Conservation (phyloP, 257 asterid genomes). For the Solanum pennellii region DNA sequence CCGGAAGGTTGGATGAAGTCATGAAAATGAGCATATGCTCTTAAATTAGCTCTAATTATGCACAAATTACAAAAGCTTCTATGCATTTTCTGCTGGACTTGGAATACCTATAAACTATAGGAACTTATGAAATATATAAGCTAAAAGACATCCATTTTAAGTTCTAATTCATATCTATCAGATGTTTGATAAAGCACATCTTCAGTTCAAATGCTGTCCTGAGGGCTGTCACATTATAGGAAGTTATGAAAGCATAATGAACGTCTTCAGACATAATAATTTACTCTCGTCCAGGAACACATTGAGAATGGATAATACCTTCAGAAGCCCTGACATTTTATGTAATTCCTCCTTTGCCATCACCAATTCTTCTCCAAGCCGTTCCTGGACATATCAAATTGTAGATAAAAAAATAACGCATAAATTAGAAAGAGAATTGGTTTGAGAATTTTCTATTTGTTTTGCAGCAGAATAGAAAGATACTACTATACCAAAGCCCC, state of each 20-base stretch:
- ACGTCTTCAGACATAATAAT: neutral
- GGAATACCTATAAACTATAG: neutral
- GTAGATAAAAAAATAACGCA: neutral
- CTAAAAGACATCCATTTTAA: neutral
- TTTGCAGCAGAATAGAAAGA: neutral
- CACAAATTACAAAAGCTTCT: neutral
- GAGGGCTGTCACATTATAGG: neutral
- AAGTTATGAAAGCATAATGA: neutral
- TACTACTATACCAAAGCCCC: neutral
- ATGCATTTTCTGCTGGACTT: neutral
- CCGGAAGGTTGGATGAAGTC: neutral
- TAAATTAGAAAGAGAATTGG: neutral
- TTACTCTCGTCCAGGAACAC: neutral
- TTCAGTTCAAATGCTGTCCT: neutral
- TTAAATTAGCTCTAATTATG: neutral
- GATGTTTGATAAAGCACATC: neutral
- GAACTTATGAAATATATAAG: neutral
- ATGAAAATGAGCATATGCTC: neutral
- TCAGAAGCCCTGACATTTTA: conserved; percentile 53
- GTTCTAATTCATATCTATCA: neutral
- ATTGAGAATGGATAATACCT: conserved; percentile 33
- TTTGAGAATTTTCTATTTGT: neutral
- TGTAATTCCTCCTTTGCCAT: conserved; percentile 66
- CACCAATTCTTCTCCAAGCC: conserved; percentile 62
- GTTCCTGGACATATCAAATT: conserved; percentile 52